These are phyloP conservation scores for Pythium aquatile DNA, from an alignment of 352 stramenopile genomes.

Conservation along the genomic window DNA sequence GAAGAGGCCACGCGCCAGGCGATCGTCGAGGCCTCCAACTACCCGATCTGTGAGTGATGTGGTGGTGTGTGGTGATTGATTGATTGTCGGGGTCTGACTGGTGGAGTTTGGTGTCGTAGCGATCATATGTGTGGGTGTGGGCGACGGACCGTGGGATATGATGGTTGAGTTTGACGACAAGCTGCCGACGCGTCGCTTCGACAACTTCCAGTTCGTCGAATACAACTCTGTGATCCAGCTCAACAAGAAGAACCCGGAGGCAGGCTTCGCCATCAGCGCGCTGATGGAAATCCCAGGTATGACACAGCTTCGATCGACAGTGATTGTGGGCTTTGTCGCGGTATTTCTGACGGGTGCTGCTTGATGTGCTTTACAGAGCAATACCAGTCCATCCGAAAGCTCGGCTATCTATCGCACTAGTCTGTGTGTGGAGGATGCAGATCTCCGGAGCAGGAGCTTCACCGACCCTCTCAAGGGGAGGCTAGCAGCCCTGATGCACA, in stretches of 20 bases:
- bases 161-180: slow-evolving; percentile 78
- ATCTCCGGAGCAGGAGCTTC: no score
- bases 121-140: slow-evolving; percentile 71
- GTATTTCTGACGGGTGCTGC: no score
- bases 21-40: slow-evolving; percentile 66
- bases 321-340: no score
- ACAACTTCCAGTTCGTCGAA: slow-evolving; percentile 86
- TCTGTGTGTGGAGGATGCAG: no score
- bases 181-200: slow-evolving; percentile 58
- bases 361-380: slow-evolving; percentile 22
- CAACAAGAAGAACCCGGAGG: slow-evolving; percentile 62
- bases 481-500: no score
- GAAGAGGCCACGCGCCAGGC: slow-evolving; percentile 52
- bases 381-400: slow-evolving; percentile 32
- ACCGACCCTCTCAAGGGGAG: no score
- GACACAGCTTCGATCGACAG: background rate
- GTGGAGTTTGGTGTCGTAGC: slow-evolving; percentile 12
- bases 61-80: slow-evolving; percentile 3
- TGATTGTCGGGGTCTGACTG: background rate
- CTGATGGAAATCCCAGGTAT: slow-evolving; percentile 78
- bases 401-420: slow-evolving; percentile 18
- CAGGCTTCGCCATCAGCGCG: slow-evolving; percentile 66
- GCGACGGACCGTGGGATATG: slow-evolving; percentile 77
- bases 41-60: slow-evolving; percentile 52
- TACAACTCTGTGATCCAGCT: slow-evolving; percentile 67